These are phyloP conservation scores for Streptanthus diversifolius DNA, from an alignment of 345 rosid genomes.

Conservation along the genomic window DNA sequence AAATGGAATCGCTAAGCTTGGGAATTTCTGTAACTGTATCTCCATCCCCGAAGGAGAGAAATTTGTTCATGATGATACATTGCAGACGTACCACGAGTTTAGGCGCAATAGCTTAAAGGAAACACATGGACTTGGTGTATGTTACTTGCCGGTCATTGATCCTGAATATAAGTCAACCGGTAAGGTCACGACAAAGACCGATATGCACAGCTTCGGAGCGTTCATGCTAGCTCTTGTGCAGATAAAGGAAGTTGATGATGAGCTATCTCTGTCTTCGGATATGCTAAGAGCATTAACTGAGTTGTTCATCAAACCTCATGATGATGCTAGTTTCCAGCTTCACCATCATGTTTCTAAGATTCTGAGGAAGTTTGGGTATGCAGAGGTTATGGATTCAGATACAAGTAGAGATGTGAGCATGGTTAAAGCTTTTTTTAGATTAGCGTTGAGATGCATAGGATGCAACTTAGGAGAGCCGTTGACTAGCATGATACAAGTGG, in stretches of 20 bases:
- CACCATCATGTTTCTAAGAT: conserved; percentile 19
- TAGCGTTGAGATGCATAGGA: conserved; percentile 26
- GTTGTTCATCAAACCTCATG: conserved; percentile 19
- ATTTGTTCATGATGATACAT: conserved; percentile 15
- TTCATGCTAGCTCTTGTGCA: conserved; percentile 26
- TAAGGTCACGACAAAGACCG: conserved; percentile 24
- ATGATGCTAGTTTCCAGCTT: conserved; percentile 4
- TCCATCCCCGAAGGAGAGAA: conserved; percentile 25
- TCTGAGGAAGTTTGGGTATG: conserved; percentile 19
- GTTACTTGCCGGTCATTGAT: conserved; percentile 21
- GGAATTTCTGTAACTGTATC: conserved; percentile 26
- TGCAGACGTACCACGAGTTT: conserved; percentile 12
- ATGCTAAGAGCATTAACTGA: conserved; percentile 21
- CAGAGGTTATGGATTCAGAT: conserved; percentile 13
- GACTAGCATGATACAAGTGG: conserved; percentile 19
- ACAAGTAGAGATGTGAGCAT: background rate
- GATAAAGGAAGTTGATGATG: conserved; percentile 20
- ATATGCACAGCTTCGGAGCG: conserved; percentile 28
- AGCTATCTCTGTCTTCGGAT: conserved; percentile 16
- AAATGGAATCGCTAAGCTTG: conserved; percentile 20
- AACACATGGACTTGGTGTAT: conserved; percentile 28
- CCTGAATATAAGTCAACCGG: conserved; percentile 15
- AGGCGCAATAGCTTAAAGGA: conserved; percentile 7
- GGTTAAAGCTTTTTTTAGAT: conserved; percentile 8
- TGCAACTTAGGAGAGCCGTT: conserved; percentile 8